phyloP scores from a whole-genome alignment of 1,139 yeast species.

The Kodamaea arcana region DNA sequence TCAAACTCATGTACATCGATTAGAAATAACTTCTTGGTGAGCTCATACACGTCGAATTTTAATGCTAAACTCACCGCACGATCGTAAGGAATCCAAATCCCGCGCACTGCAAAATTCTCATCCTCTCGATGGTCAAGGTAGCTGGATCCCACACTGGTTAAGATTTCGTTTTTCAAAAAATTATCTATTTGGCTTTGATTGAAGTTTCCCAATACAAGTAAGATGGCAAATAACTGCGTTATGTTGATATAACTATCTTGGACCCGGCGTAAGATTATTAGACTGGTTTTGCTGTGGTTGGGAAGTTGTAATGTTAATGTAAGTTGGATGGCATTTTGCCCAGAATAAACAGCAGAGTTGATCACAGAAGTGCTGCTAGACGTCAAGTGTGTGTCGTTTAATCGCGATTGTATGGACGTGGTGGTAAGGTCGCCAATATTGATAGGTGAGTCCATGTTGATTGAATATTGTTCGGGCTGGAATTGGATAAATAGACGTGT shows the following conservation, averaged over 20 bases:
- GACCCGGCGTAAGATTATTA: conserved; percentile 36
- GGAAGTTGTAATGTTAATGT: conserved; percentile 14
- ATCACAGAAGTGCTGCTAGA: conserved; percentile 20
- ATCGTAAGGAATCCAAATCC: conserved; percentile 46
- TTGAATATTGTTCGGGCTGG: neutral
- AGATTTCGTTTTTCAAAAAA: conserved; percentile 32
- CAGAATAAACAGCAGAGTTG: conserved; percentile 34
- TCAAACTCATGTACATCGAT: conserved; percentile 47
- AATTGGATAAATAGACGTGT: neutral
- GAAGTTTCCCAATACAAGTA: conserved; percentile 27
- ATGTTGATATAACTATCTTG: conserved; percentile 43
- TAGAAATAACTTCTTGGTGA: conserved; percentile 36
- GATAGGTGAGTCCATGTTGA: conserved; percentile 43
- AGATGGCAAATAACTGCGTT: conserved; percentile 35
- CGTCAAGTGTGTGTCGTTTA: conserved; percentile 35
- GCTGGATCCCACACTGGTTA: conserved; percentile 22
- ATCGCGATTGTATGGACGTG: conserved; percentile 35
- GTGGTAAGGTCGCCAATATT: conserved; percentile 44
- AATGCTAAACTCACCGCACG: conserved; percentile 40
- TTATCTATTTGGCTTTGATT: conserved; percentile 23
- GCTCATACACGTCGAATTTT: conserved; percentile 39
- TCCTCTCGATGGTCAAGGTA: conserved; percentile 29
- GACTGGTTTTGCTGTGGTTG: conserved; percentile 4
- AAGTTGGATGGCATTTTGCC: conserved; percentile 39
- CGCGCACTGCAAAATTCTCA: conserved; percentile 25